Evolutionary conservation across 306 rosid species (phyloP).

Genomic region (Lagenaria siceraria): DNA sequence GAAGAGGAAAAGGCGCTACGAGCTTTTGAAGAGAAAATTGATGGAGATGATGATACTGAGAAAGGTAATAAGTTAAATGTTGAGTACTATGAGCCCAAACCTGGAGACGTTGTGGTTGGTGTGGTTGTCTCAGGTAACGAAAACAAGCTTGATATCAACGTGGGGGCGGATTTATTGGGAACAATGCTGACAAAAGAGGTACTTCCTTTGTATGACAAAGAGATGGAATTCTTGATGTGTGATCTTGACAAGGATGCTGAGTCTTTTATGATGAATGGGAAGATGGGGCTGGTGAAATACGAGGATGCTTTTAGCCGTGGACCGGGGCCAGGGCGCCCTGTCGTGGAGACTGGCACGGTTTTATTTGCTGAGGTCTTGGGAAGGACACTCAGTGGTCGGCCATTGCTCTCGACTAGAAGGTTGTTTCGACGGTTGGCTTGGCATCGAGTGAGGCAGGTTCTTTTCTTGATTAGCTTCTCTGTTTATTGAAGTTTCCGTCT

Average conservation of each 20-base stretch:
- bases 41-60: constrained; percentile 18
- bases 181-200: constrained; percentile 96
- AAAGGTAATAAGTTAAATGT: constrained; percentile 37
- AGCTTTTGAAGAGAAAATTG: constrained; percentile 29
- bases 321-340: constrained; percentile 45
- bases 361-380: constrained; percentile 97
- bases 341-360: constrained; percentile 72
- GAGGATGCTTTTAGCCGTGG: constrained; percentile 51
- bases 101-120: constrained; percentile 85
- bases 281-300: constrained; percentile 65
- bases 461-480: constrained; percentile 33
- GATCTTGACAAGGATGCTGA: constrained; percentile 43
- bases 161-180: constrained; percentile 85
- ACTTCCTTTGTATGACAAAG: constrained; percentile 79
- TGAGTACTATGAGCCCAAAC: constrained; percentile 88
- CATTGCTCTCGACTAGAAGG: constrained; percentile 81
- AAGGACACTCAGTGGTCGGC: constrained; percentile 82
- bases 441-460: constrained; percentile 99
- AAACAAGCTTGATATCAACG: constrained; percentile 72
- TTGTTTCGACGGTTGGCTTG: constrained; percentile 72
- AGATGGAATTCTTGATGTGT: constrained; percentile 67
- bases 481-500: background rate
- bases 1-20: constrained; percentile 20
- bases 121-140: constrained; percentile 91
- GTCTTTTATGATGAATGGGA: constrained; percentile 50